A percentile compares a stretch with the other conserved stretches of the same genome.
Evolutionary conservation across 2,329 filamentous ascomycete species (phyloP).

Genomic region (Diaporthe sp.): DNA sequence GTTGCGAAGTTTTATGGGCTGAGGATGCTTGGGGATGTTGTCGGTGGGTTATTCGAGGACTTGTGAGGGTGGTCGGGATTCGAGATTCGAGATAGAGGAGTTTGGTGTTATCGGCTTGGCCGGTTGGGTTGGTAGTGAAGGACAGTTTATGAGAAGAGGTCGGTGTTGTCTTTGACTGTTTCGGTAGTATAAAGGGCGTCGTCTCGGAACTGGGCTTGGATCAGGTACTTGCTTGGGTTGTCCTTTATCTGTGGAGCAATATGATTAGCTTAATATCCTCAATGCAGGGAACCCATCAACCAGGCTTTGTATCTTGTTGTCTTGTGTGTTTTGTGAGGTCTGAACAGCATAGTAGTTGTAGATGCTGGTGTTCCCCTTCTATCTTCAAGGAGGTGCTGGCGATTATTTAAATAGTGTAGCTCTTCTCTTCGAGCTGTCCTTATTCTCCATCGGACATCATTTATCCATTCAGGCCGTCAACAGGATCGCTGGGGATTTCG

Average conservation of each 20-base stretch:
- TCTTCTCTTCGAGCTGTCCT: neutral
- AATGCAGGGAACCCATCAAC: neutral
- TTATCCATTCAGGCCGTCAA: neutral
- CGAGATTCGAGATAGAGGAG: neutral
- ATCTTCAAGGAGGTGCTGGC: neutral
- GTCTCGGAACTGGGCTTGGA: neutral
- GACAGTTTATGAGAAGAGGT: no score
- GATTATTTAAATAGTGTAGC: neutral
- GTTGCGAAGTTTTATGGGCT: constrained; percentile 86
- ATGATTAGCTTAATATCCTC: neutral
- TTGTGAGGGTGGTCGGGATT: constrained; percentile 49
- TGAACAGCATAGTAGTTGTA: neutral
- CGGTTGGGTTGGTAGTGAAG: neutral
- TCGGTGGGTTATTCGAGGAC: constrained; percentile 70
- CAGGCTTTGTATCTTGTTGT: neutral
- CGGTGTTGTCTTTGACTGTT: neutral
- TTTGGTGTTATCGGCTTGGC: neutral
- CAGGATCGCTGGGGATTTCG: neutral
- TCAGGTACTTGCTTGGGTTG: neutral
- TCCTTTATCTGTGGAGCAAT: no score
- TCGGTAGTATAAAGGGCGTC: neutral
- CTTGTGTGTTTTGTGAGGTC: neutral
- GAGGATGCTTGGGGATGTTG: constrained; percentile 83
- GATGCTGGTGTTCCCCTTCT: neutral
- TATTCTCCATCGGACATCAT: neutral